These are phyloP conservation scores for Hanseniaspora lindneri DNA, from an alignment of 805 yeast genomes.

Conservation along the genomic window DNA sequence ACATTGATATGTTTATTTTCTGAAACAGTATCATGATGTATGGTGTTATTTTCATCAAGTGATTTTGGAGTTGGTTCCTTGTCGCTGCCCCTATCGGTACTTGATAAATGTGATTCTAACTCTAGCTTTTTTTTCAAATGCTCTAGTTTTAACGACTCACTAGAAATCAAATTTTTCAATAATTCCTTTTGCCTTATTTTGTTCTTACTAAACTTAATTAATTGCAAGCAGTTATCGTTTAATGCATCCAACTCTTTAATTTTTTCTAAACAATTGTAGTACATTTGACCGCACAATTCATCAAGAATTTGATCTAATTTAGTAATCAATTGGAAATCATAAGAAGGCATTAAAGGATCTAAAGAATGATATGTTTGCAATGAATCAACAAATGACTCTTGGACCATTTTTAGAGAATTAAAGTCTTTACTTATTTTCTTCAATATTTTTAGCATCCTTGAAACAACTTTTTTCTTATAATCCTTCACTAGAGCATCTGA, in stretches of 20 bases:
- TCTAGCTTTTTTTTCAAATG: slow-evolving; percentile 24
- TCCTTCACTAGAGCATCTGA: slow-evolving; percentile 2
- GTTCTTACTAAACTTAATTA: slow-evolving; percentile 26
- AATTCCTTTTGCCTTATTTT: slow-evolving; percentile 26
- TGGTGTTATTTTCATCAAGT: neutral
- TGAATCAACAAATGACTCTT: neutral
- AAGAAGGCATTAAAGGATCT: neutral
- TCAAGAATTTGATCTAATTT: neutral
- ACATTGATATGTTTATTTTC: slow-evolving; percentile 20
- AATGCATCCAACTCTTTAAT: slow-evolving; percentile 26
- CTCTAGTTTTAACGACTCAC: slow-evolving; percentile 22
- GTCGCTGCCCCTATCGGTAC: neutral
- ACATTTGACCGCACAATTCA: slow-evolving; percentile 24
- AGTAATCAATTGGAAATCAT: neutral
- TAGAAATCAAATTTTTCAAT: slow-evolving; percentile 21
- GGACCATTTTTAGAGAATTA: neutral
- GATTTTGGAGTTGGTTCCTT: neutral
- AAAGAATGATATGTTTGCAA: neutral
- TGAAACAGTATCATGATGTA: slow-evolving; percentile 8
- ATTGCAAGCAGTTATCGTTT: slow-evolving; percentile 26
- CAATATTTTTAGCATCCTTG: slow-evolving; percentile 1
- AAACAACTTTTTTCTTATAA: slow-evolving; percentile 5
- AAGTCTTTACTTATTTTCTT: neutral
- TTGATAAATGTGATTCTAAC: slow-evolving; percentile 3
- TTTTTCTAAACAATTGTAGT: slow-evolving; percentile 28